These are phyloP conservation scores for Tilletia horrida DNA, from an alignment of 1,284 basidiomycete genomes.

Conservation along the genomic window DNA sequence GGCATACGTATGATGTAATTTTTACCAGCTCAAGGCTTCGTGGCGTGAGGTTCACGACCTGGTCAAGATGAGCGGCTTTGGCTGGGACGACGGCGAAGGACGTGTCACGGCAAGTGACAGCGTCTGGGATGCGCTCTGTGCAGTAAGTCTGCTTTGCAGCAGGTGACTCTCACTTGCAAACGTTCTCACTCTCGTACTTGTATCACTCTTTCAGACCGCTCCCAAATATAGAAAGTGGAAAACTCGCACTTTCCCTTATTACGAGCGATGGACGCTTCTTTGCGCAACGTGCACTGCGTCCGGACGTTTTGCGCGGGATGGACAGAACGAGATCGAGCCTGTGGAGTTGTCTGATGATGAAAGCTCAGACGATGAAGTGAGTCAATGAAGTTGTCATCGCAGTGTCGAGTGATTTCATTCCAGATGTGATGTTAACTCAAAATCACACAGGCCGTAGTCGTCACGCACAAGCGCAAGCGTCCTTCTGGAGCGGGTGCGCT, in stretches of 20 bases:
- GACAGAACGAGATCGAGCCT: not conserved
- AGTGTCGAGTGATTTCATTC: no score
- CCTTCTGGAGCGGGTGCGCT: not conserved
- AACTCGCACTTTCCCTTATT: not conserved
- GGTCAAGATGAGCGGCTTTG: not conserved
- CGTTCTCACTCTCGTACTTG: no score
- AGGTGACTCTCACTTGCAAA: not conserved
- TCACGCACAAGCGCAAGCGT: slow-evolving; percentile 9
- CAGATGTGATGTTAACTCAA: no score
- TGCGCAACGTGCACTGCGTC: not conserved
- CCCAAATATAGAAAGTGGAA: not conserved
- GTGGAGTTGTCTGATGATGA: not conserved
- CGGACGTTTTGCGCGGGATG: not conserved
- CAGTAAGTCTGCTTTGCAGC: not conserved
- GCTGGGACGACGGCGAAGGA: not conserved
- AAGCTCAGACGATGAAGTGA: not conserved
- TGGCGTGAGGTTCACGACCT: not conserved
- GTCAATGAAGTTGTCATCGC: not conserved
- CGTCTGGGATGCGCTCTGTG: not conserved
- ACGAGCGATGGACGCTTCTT: not conserved
- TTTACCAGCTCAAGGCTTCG: not conserved
- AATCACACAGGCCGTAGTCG: no score
- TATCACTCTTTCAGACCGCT: not conserved
- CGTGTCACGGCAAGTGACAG: not conserved
- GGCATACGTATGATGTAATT: not conserved